Base-by-base conservation (phyloP, 2,329 filamentous ascomycete species). In the Didymella exigua region DNA sequence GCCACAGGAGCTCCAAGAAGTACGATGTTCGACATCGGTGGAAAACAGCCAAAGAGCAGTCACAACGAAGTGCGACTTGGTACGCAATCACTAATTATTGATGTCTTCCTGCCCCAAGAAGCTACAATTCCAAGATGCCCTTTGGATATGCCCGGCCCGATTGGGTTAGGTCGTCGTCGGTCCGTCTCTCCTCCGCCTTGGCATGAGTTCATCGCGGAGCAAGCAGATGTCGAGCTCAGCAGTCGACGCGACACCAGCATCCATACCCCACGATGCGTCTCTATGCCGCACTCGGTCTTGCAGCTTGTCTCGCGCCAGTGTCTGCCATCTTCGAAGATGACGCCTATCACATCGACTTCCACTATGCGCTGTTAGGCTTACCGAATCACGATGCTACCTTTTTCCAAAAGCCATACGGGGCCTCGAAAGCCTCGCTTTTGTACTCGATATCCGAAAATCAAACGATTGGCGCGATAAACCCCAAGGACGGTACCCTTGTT, bases 341-440 rank as follows among this genome's bases (percentile, higher is more conserved):
- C 76, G 92, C 96, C 64, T 93, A 88, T 79, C 84, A 91, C 67
- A 85, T 96, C 74, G 95, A 99, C 78, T 98, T 92, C 79, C 93
- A 98, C 78, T 87, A 96, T 79, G 86, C 90, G 62, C 87, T 98
- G 43, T 81, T 99, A 69, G 95, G 95, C 69, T 78, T 90, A 31
- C 92, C 95, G 49, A 89, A 89, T 73, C 81, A 85, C 73, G 86
- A 90, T 60, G 90, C 91, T 58, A 97, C 93, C 65, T 96, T 98
- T 83, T 98, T 98, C 85, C 91, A 97, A 78, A 89, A 88, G 65
- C 93, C 95, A 33, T 84, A 89, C 68, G 83, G 85, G 59, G 85
- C 88, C 64, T 93, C 93, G 59, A 91, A 90, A 75, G 93, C 93
- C 30, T 93, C 90, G 49, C 82, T 99, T 31, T 83, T 99, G 47